phyloP scores from a whole-genome alignment of 495 filamentous ascomycete species.

The Mytilinidion resinicola region DNA sequence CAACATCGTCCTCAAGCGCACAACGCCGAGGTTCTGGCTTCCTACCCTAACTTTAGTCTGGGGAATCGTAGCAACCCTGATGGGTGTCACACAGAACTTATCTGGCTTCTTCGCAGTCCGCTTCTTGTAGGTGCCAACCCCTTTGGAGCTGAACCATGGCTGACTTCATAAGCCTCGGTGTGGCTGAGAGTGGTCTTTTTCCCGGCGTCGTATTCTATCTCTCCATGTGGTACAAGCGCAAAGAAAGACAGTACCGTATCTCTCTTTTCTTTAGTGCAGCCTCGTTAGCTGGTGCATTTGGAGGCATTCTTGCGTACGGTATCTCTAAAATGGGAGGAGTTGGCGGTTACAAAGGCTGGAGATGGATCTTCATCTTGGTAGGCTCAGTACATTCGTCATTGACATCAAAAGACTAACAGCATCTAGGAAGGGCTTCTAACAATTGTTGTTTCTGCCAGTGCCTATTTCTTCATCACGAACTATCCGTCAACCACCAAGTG shows the following conservation, averaged over 20 bases:
- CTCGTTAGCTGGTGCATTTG: constrained; percentile 71
- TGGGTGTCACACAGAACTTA: constrained; percentile 62
- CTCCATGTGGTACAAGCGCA: constrained; percentile 78
- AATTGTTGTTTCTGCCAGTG: constrained; percentile 51
- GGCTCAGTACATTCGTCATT: constrained; percentile 19
- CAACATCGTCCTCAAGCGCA: constrained; percentile 67
- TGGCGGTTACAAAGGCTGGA: constrained; percentile 64
- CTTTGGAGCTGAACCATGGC: background rate
- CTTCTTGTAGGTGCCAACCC: constrained; percentile 40
- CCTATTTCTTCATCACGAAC: constrained; percentile 68
- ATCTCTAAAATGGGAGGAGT: constrained; percentile 57
- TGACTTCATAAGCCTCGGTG: constrained; percentile 5
- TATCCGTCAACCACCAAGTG: constrained; percentile 66
- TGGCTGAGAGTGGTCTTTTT: constrained; percentile 54
- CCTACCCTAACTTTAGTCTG: constrained; percentile 47
- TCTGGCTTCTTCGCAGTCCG: constrained; percentile 57
- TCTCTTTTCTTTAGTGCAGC: constrained; percentile 71
- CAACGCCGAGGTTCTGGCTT: constrained; percentile 58
- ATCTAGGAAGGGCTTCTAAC: constrained; percentile 62
- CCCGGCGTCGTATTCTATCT: constrained; percentile 76
- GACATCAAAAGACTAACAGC: background rate
- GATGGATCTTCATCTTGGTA: constrained; percentile 78
- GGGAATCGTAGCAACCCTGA: constrained; percentile 65
- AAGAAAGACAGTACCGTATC: constrained; percentile 65
- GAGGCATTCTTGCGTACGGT: constrained; percentile 66